phyloP scores from a whole-genome alignment of 2,329 filamentous ascomycete genomes.

The Aureobasidium sp. region DNA sequence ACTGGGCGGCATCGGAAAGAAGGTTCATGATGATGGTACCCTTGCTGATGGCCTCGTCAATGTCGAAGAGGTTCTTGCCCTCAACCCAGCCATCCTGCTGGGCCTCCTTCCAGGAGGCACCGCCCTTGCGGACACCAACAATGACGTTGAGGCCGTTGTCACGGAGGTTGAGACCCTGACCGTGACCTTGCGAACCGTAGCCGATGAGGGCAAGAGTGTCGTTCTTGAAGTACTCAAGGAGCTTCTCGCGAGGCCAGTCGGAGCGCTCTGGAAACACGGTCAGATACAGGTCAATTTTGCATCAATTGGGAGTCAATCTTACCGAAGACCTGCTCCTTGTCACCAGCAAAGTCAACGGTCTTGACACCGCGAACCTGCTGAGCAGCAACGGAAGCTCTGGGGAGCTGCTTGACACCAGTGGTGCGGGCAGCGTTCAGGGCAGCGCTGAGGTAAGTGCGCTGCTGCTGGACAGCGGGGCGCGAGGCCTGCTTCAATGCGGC shows the following conservation, averaged over 20 bases:
- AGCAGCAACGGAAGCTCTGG: constrained; percentile 36
- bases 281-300: constrained; percentile 18
- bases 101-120: constrained; percentile 97
- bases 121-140: constrained; percentile 96
- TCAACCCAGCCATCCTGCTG: constrained; percentile 95
- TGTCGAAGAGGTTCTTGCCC: constrained; percentile 98
- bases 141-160: constrained; percentile 99
- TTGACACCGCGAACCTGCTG: constrained; percentile 82
- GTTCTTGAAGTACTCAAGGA: constrained; percentile 99
- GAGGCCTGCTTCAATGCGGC: constrained; percentile 47
- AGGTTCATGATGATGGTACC: constrained; percentile 99
- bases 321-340: constrained; percentile 93
- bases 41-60: constrained; percentile 89
- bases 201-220: constrained; percentile 98
- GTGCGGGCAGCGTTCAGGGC: constrained; percentile 41
- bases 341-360: constrained; percentile 97
- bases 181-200: constrained; percentile 97
- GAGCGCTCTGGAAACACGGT: constrained; percentile 63
- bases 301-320: constrained; percentile 25
- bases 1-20: constrained; percentile 94
- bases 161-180: constrained; percentile 98
- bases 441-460: constrained; percentile 51
- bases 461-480: constrained; percentile 40
- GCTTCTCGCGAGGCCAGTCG: constrained; percentile 98
- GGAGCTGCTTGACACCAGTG: constrained; percentile 31